phyloP scores from a whole-genome alignment of 2,329 filamentous ascomycete genomes.

The Fusarium anthophilum region DNA sequence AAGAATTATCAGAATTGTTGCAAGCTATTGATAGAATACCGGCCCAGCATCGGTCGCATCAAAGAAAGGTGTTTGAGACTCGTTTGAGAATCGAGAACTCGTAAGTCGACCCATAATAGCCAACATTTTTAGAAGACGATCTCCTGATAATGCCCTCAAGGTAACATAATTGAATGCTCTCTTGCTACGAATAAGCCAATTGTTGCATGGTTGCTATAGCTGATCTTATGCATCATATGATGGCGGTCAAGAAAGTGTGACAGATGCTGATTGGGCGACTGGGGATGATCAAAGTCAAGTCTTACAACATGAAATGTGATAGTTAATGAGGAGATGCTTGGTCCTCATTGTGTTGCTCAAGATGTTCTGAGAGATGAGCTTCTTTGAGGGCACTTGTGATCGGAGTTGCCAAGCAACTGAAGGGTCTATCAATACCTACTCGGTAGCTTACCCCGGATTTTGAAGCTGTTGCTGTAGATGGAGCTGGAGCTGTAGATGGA shows the following conservation, averaged over 20 bases:
- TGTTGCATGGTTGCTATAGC: neutral
- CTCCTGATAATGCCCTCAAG: neutral
- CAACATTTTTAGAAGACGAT: neutral
- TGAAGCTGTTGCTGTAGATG: conserved; percentile 4
- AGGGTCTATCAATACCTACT: neutral
- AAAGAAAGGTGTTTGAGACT: neutral
- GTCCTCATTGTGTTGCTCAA: neutral
- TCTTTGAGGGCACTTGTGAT: neutral
- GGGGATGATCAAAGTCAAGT: neutral
- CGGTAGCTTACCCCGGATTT: conserved; percentile 17
- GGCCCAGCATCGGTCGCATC: neutral
- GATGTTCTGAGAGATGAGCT: neutral
- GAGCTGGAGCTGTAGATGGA: neutral
- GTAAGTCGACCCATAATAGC: neutral
- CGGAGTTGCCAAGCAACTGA: conserved; percentile 5
- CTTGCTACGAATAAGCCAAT: neutral
- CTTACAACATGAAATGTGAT: neutral
- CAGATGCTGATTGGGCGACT: neutral
- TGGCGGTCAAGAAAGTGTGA: neutral
- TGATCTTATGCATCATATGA: neutral
- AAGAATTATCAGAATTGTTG: neutral
- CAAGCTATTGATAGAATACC: neutral
- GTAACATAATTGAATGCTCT: neutral
- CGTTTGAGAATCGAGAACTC: neutral
- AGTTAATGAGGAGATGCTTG: neutral